Evolutionary conservation across 345 rosid species (phyloP).

Genomic region (Pelargonium nanum): DNA sequence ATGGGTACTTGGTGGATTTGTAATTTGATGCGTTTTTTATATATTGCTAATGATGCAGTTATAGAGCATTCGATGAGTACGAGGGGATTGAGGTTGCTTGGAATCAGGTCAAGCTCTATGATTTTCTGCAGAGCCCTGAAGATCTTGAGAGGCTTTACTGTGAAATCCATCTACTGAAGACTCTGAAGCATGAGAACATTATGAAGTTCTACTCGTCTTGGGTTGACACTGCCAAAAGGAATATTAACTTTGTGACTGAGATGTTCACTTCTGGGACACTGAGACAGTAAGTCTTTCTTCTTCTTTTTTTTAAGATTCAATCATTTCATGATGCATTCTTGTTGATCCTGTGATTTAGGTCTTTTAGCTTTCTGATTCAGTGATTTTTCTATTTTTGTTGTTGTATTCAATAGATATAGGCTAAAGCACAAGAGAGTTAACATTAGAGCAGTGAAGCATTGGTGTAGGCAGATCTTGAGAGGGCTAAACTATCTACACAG

Average conservation of each 20-base stretch:
- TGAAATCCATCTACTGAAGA: slow-evolving; percentile 92
- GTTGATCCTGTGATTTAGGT: slow-evolving; percentile 9
- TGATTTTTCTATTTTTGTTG: slow-evolving; percentile 2
- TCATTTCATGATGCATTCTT: neutral
- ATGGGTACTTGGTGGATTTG: slow-evolving; percentile 19
- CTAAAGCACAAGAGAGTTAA: slow-evolving; percentile 79
- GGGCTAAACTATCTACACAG: slow-evolving; percentile 78
- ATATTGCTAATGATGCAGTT: slow-evolving; percentile 39
- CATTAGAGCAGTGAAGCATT: slow-evolving; percentile 78
- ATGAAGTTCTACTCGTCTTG: slow-evolving; percentile 90
- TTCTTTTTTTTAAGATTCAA: neutral
- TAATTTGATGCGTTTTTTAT: slow-evolving; percentile 8
- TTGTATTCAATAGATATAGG: slow-evolving; percentile 41
- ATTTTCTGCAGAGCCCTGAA: slow-evolving; percentile 83
- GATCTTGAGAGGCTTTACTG: slow-evolving; percentile 90
- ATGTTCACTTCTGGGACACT: slow-evolving; percentile 94
- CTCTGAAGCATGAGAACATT: slow-evolving; percentile 76
- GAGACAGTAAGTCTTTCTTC: slow-evolving; percentile 52
- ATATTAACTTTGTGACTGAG: slow-evolving; percentile 90
- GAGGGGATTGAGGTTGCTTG: slow-evolving; percentile 95
- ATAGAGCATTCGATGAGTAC: slow-evolving; percentile 88
- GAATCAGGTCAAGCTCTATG: slow-evolving; percentile 95
- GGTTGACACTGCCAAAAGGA: slow-evolving; percentile 73
- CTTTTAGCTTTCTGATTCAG: slow-evolving; percentile 7
- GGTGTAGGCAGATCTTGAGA: slow-evolving; percentile 87